Conservation (phyloP, 768 basidiomycete genomes). For the Leccinum barrowsii region DNA sequence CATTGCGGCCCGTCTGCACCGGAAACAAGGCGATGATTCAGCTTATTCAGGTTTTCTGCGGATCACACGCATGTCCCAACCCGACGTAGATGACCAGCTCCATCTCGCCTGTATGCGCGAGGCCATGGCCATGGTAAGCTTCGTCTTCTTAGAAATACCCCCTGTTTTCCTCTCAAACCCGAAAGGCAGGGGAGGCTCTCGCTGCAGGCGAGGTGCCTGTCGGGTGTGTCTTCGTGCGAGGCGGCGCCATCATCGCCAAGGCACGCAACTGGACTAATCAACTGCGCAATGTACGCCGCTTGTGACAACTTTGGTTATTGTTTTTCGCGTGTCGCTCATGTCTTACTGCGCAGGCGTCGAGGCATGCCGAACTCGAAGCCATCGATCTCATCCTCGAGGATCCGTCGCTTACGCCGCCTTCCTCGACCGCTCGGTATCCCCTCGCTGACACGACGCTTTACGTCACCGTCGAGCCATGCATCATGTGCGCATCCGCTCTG, state of each 20-base stretch:
- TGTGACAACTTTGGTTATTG: background rate
- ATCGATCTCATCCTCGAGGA: slow-evolving; percentile 83
- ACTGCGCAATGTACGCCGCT: slow-evolving; percentile 70
- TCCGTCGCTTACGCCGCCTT: slow-evolving; percentile 49
- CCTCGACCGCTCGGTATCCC: slow-evolving; percentile 46
- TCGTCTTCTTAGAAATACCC: background rate
- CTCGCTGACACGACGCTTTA: slow-evolving; percentile 82
- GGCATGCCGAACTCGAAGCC: slow-evolving; percentile 96
- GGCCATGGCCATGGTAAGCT: slow-evolving; percentile 75
- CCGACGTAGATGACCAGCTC: slow-evolving; percentile 6
- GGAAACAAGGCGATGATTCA: slow-evolving; percentile 2
- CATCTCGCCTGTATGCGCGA: slow-evolving; percentile 75
- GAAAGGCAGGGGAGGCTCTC: slow-evolving; percentile 82
- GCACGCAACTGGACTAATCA: slow-evolving; percentile 95
- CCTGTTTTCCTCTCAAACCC: slow-evolving; percentile 5
- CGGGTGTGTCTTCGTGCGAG: slow-evolving; percentile 90
- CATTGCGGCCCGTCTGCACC: background rate
- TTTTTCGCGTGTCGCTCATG: background rate
- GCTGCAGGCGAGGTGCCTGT: slow-evolving; percentile 88
- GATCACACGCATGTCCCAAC: background rate
- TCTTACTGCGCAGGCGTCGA: slow-evolving; percentile 64
- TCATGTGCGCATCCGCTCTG: slow-evolving; percentile 97
- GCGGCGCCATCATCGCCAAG: slow-evolving; percentile 70
- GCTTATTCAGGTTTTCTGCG: background rate
- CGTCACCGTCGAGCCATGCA: slow-evolving; percentile 98